Percentiles rank a stretch among this genome's conserved stretches.
Conservation (phyloP, 306 rosid genomes). For the Vicia sativa region DNA sequence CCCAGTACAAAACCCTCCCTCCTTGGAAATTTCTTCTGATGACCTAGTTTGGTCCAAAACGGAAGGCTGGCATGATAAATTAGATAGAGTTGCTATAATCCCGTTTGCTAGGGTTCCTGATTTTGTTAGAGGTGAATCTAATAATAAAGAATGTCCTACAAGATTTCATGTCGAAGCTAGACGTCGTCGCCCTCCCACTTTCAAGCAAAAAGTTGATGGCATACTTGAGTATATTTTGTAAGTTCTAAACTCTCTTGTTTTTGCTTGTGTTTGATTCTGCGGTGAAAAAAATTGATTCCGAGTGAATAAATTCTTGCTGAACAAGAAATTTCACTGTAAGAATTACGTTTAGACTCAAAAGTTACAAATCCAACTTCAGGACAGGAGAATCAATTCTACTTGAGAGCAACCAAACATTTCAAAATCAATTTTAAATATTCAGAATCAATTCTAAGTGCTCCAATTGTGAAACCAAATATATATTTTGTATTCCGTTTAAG, state of each 20-base stretch:
- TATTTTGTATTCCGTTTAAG: conserved; percentile 12
- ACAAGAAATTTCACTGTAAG: too few relatives aligned
- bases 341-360: too few relatives aligned
- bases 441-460: too few relatives aligned
- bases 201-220: conserved; percentile 91
- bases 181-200: conserved; percentile 59
- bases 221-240: conserved; percentile 90
- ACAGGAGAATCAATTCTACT: too few relatives aligned
- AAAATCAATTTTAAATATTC: too few relatives aligned
- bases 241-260: conserved; percentile 36
- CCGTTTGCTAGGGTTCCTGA: conserved; percentile 89
- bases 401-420: too few relatives aligned
- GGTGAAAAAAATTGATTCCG: too few relatives aligned
- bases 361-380: too few relatives aligned
- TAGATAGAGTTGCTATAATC: conserved; percentile 79
- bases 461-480: too few relatives aligned
- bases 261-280: neutral
- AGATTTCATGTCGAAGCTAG: conserved; percentile 92
- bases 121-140: conserved; percentile 87
- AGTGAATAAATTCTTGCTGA: too few relatives aligned
- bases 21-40: conserved; percentile 68
- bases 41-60: conserved; percentile 88
- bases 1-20: conserved; percentile 90
- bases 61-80: conserved; percentile 89
- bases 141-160: conserved; percentile 78